Percentiles rank a stretch among this genome's conserved stretches.
Evolutionary conservation across 1,139 yeast species (phyloP).

Genomic region (Protomyces arabidopsidicola): DNA sequence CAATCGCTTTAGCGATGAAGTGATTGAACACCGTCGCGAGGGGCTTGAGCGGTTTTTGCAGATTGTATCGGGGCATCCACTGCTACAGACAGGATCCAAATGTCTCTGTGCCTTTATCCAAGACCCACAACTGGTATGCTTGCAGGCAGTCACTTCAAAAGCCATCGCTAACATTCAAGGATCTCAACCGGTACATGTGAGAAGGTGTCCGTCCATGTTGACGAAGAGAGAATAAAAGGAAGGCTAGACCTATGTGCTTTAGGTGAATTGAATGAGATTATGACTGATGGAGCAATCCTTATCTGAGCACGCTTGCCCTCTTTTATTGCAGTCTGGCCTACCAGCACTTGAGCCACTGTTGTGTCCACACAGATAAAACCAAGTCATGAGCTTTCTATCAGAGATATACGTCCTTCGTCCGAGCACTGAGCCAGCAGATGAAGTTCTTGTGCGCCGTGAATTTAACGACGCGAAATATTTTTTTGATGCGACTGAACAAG

Average conservation of each 20-base stretch:
- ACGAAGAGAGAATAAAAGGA: background rate
- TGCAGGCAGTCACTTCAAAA: no score
- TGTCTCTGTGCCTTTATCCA: constrained; percentile 80
- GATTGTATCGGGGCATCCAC: constrained; percentile 87
- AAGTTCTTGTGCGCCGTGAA: no score
- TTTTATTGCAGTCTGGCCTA: no score
- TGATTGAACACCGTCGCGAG: constrained; percentile 74
- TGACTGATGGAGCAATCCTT: no score
- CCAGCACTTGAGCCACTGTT: no score
- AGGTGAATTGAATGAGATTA: background rate
- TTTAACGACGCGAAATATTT: background rate
- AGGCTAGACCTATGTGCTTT: background rate
- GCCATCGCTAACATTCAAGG: background rate
- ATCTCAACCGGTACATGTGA: background rate
- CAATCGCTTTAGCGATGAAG: constrained; percentile 73
- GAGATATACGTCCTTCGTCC: no score
- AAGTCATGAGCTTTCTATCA: no score
- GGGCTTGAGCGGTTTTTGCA: constrained; percentile 78
- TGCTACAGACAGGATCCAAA: constrained; percentile 83
- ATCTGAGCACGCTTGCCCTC: no score
- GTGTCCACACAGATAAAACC: no score
- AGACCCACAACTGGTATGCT: constrained; percentile 66
- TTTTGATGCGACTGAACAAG: background rate
- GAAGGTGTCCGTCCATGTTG: no score
- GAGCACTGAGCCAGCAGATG: no score